These are phyloP conservation scores for Holtermanniella nyarrowii DNA, from an alignment of 768 basidiomycete genomes.

Conservation along the genomic window DNA sequence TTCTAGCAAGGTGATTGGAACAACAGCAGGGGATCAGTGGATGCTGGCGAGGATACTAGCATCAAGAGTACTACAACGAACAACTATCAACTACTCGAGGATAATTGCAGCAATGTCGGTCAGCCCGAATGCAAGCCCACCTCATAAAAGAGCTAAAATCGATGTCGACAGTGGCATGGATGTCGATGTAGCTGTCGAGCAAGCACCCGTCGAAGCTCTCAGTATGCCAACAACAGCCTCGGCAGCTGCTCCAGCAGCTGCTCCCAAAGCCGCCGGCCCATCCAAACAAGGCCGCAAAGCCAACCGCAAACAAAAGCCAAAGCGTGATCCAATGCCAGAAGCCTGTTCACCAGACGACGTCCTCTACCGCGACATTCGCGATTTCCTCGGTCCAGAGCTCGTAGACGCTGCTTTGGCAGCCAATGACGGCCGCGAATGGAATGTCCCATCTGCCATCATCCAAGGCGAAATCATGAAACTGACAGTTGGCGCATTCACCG, in stretches of 20 bases:
- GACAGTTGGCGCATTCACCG: conserved; percentile 52
- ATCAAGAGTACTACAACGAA: too few relatives aligned
- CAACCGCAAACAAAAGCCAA: conserved; percentile 41
- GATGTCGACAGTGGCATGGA: too few relatives aligned
- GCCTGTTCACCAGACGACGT: conserved; percentile 65
- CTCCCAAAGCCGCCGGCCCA: background rate
- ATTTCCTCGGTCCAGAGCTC: conserved; percentile 54
- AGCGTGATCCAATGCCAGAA: conserved; percentile 47
- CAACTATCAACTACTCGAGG: too few relatives aligned
- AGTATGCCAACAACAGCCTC: conserved; percentile 2
- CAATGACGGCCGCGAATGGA: conserved; percentile 48
- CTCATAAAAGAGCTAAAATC: background rate
- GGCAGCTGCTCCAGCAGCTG: background rate
- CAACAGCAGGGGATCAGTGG: too few relatives aligned
- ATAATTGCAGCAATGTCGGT: background rate
- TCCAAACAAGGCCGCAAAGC: conserved; percentile 5
- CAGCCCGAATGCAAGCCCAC: background rate
- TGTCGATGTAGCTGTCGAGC: too few relatives aligned
- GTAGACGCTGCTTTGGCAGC: conserved; percentile 49
- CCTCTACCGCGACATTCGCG: conserved; percentile 58
- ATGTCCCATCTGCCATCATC: conserved; percentile 48
- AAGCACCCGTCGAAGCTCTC: conserved; percentile 2
- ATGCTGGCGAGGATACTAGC: too few relatives aligned
- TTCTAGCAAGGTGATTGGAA: too few relatives aligned
- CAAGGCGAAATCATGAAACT: conserved; percentile 50